These are phyloP conservation scores for Panicum hallii DNA, from an alignment of 202 grass and related monocot species.

Conservation along the genomic window DNA sequence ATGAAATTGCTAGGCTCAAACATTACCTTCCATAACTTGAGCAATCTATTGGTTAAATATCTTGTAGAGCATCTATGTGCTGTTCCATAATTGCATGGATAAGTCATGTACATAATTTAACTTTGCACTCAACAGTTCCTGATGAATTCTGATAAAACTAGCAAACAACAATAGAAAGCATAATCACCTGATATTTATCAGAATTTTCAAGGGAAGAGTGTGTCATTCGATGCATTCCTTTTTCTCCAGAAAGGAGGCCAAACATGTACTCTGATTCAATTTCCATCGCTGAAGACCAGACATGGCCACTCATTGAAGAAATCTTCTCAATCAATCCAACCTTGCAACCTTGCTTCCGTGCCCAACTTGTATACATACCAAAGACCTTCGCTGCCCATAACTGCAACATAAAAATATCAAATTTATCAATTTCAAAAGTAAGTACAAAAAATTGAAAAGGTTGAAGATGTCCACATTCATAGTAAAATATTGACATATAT, in stretches of 20 bases:
- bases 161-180: conserved; percentile 38
- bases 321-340: conserved; percentile 69
- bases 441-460: conserved; percentile 12
- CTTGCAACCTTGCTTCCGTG: conserved; percentile 74
- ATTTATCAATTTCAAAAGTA: background rate
- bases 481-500: conserved; percentile 18
- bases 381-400: conserved; percentile 81
- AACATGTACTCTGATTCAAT: conserved; percentile 95
- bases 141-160: background rate
- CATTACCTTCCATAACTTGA: conserved; percentile 6
- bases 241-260: conserved; percentile 92
- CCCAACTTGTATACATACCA: conserved; percentile 85
- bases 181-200: conserved; percentile 63
- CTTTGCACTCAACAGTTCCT: background rate
- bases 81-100: background rate
- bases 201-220: conserved; percentile 51
- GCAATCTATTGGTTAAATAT: conserved; percentile 20
- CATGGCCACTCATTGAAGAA: conserved; percentile 52
- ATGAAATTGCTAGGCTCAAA: background rate
- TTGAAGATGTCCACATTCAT: conserved; percentile 1
- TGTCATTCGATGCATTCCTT: conserved; percentile 83
- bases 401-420: conserved; percentile 42
- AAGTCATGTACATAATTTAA: background rate
- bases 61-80: background rate
- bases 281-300: conserved; percentile 58